Percentiles rank a stretch among this genome's conserved stretches.
phyloP scores from a whole-genome alignment of 345 rosid genomes.

The Brassica carinata region DNA sequence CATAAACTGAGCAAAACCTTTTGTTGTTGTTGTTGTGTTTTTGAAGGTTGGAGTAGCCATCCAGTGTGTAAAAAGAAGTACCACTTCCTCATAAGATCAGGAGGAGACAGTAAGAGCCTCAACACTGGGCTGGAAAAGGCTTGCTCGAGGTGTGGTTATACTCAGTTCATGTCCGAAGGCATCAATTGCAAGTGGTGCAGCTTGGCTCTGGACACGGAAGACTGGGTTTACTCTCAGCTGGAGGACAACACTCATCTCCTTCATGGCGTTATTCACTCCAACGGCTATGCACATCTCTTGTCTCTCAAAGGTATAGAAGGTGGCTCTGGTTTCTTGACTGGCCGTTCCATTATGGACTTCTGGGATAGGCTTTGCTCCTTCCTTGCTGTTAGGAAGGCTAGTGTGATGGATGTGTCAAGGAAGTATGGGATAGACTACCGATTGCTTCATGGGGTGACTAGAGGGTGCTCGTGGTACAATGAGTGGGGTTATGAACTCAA shows the following conservation, averaged over 20 bases:
- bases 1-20: neutral
- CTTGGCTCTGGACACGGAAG: constrained; percentile 47
- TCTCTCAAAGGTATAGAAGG: constrained; percentile 73
- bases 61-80: constrained; percentile 76
- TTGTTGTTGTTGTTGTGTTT: neutral
- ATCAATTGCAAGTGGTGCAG: constrained; percentile 65
- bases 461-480: constrained; percentile 70
- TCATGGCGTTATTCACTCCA: constrained; percentile 74
- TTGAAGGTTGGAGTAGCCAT: constrained; percentile 75
- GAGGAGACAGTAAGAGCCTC: constrained; percentile 26
- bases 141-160: constrained; percentile 53
- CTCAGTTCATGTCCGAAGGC: constrained; percentile 45
- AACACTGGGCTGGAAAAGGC: constrained; percentile 29
- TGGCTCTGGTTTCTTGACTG: constrained; percentile 62
- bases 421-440: constrained; percentile 67
- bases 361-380: constrained; percentile 66
- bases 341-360: constrained; percentile 65
- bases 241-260: constrained; percentile 63
- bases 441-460: constrained; percentile 57
- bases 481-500: constrained; percentile 71
- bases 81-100: constrained; percentile 66
- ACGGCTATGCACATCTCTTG: constrained; percentile 77
- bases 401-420: constrained; percentile 77
- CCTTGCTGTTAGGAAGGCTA: constrained; percentile 59
- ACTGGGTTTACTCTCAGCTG: constrained; percentile 59